Conservation (phyloP, 2,329 filamentous ascomycete genomes). For the Pseudogymnoascus sp. region DNA sequence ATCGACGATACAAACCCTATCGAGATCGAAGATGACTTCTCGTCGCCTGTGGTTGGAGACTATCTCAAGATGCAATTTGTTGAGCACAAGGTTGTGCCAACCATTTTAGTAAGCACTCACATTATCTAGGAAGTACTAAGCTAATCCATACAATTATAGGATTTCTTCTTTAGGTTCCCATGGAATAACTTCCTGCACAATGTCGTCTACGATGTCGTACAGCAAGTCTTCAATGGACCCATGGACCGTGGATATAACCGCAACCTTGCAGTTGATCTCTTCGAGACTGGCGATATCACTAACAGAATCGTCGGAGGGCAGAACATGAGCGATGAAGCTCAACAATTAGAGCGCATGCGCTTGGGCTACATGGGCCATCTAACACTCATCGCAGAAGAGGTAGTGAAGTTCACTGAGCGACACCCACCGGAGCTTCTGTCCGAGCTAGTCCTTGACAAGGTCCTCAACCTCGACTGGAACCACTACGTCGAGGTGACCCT, state of each 20-base stretch:
- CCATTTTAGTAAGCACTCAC: constrained; percentile 66
- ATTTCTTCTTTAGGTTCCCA: constrained; percentile 96
- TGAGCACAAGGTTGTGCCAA: constrained; percentile 86
- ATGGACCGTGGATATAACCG: constrained; percentile 96
- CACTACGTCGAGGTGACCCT: constrained; percentile 90
- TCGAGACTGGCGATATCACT: constrained; percentile 83
- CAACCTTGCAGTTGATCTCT: constrained; percentile 81
- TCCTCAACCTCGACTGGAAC: constrained; percentile 86
- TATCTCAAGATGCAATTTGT: constrained; percentile 95
- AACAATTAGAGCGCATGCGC: constrained; percentile 75
- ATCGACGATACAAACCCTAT: background rate
- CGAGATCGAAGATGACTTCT: constrained; percentile 12
- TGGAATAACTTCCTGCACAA: constrained; percentile 99
- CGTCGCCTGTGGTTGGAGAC: constrained; percentile 75
- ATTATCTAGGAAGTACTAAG: constrained; percentile 8
- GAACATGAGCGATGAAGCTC: constrained; percentile 74
- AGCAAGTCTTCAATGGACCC: constrained; percentile 97
- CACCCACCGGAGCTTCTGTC: constrained; percentile 84
- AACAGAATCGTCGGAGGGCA: constrained; percentile 89
- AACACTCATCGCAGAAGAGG: constrained; percentile 93
- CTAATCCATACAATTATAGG: constrained; percentile 40
- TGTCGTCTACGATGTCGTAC: constrained; percentile 96
- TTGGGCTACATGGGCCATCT: constrained; percentile 98
- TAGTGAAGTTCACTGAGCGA: constrained; percentile 95
- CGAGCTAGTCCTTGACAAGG: constrained; percentile 73